phyloP scores from a whole-genome alignment of 2,329 filamentous ascomycete species.

The Cladosporium sp. region DNA sequence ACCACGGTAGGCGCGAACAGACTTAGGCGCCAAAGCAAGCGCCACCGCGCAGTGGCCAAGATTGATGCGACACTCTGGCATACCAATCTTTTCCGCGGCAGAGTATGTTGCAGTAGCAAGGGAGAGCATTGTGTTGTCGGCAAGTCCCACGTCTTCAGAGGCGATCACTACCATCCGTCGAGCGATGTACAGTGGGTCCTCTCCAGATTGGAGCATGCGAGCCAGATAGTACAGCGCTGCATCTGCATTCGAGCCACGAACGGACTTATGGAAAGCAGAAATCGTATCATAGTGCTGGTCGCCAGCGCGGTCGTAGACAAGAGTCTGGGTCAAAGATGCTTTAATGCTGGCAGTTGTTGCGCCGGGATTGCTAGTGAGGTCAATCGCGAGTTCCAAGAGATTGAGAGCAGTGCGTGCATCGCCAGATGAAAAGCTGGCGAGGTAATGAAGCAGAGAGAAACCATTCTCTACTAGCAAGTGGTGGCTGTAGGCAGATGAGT shows the following conservation, averaged over 20 bases:
- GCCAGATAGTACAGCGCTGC: conserved; percentile 91
- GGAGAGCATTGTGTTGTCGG: conserved; percentile 76
- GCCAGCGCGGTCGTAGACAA: conserved; percentile 91
- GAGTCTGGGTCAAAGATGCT: conserved; percentile 76
- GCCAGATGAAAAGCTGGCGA: conserved; percentile 83
- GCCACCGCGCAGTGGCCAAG: conserved; percentile 84
- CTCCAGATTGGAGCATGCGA: conserved; percentile 91
- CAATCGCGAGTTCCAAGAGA: conserved; percentile 82
- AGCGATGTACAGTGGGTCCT: conserved; percentile 89
- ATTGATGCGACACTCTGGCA: conserved; percentile 91
- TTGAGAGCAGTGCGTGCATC: conserved; percentile 92
- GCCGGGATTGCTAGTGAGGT: conserved; percentile 60
- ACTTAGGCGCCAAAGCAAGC: conserved; percentile 76
- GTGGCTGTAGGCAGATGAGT: conserved; percentile 22
- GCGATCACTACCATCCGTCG: conserved; percentile 92
- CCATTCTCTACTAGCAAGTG: conserved; percentile 65
- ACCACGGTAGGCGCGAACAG: conserved; percentile 77
- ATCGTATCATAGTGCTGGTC: conserved; percentile 98
- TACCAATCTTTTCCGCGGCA: conserved; percentile 86
- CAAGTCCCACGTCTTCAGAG: conserved; percentile 87
- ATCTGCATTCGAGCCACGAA: conserved; percentile 81
- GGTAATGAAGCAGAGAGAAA: conserved; percentile 63
- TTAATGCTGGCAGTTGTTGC: conserved; percentile 77
- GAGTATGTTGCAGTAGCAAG: conserved; percentile 83
- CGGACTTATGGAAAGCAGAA: conserved; percentile 92